These are phyloP conservation scores for Cryptomeria japonica DNA, from an alignment of 75 land plant species.

Conservation along the genomic window DNA sequence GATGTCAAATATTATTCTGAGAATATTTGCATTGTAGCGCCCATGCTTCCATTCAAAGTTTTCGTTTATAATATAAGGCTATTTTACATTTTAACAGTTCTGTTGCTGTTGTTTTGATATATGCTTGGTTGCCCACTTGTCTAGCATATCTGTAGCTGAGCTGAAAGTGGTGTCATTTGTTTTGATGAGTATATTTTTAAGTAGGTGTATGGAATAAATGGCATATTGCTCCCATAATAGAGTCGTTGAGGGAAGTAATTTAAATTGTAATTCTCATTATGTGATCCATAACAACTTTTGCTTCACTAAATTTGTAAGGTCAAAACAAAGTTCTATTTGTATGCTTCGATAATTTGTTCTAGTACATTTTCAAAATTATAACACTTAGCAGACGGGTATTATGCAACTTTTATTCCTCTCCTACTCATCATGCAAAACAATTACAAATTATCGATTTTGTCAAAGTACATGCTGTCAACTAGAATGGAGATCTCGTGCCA, in stretches of 20 bases:
- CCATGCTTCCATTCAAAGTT: not conserved
- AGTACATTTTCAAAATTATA: too few relatives aligned
- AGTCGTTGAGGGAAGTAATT: not conserved
- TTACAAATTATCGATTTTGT: too few relatives aligned
- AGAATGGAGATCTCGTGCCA: too few relatives aligned
- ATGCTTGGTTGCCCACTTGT: not conserved
- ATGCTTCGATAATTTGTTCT: too few relatives aligned
- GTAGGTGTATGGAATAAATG: not conserved
- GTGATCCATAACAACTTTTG: not conserved
- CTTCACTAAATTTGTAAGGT: not conserved
- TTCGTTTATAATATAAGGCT: not conserved
- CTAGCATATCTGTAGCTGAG: not conserved
- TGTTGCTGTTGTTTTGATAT: not conserved
- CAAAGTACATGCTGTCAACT: too few relatives aligned
- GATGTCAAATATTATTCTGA: not conserved
- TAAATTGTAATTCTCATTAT: not conserved
- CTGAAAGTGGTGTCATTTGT: not conserved
- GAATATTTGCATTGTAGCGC: not conserved
- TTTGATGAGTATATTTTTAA: not conserved
- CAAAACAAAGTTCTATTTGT: too few relatives aligned
- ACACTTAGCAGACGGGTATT: too few relatives aligned
- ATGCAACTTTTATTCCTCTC: too few relatives aligned
- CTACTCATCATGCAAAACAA: too few relatives aligned
- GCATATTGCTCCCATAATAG: not conserved
- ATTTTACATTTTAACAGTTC: not conserved